Evolutionary conservation across 768 basidiomycete species (phyloP), one percentile per base, ranked within the genome.

Genomic region (Kwoniella sp.): DNA sequence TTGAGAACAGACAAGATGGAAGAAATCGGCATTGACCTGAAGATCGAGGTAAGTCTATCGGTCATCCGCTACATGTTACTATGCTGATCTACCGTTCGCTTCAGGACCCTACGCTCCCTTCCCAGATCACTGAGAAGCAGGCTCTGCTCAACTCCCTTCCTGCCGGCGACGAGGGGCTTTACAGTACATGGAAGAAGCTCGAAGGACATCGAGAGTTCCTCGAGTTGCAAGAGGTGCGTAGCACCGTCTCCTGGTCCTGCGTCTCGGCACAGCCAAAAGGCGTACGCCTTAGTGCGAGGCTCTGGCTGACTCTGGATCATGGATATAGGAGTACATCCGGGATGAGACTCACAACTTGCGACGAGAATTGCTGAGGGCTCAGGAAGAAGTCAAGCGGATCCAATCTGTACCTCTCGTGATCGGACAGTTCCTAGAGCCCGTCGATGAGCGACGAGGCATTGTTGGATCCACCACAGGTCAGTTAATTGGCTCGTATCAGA

Each of bases 371-470:
- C 87, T 98, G 62, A 89, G 95, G 50, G 95, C 95, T 0, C 95
- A 99, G 71, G 95, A 99, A 74, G 95, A 99, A 77, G 95, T 99
- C 71, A 95, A 96, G 77, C 88, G 95, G 53, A 99, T 99, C 73
- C 91, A 98, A 77, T 89, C 89, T 46, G 95, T 99, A 5, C 95
- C 95, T 0, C 84, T 99, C 14, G 95, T 99, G 71, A 99, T 99
- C 68, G 95, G 95, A 50, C 95, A 99, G 75, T 99, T 99, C 79
- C 83, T 98, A 29, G 95, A 99, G 77, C 87, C 95, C 45, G 96
- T 99, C 73, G 95, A 99, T 79, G 89, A 96, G 74, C 84, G 86
- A 64, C 90, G 93, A 14, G 90, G 86, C 56, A 99, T 99, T 61
- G 95, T 98, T 17, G 93, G 92, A 41, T 91, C 88, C 12, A 99